Base-by-base conservation (phyloP, 345 rosid species). In the Aquilaria yunnanensis region DNA sequence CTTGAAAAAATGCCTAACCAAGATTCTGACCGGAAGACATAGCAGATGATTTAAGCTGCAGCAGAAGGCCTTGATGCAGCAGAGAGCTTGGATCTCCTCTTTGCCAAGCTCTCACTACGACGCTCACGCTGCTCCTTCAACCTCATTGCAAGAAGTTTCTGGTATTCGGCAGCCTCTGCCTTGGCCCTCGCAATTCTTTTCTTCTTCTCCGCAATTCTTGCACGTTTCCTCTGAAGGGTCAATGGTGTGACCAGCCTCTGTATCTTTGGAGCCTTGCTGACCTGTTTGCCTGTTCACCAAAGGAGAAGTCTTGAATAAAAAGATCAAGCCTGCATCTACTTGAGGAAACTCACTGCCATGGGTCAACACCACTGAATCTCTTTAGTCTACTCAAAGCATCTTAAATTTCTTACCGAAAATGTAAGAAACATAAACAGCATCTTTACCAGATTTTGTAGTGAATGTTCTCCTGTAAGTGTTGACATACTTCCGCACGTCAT, bases 381-480 rank as follows among this genome's bases (percentile, higher is more conserved):
- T 23, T 23, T 23, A 23, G 23, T 23, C 43, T 47, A 11, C 16
- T 45, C 63, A 16, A 12, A 46, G 62, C 30, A 10, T 6, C 32
- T 46, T 46, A 7, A 2, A 59, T 29, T 51, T 46, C 65, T 46
- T n/a, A 30, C 5, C 3, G 47, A 13, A 4, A 55, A 55, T 14
- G 9, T 49, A 37, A 2, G 30, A 33, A 47, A 14, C 14, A 37
- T 1, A 30, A 49, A 46, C 30, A 46, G 50, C 43, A 51, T 10
- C 23, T 32, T 43, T 76, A 83, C 89, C 84, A 50, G 75, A 29
- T 79, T 89, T 89, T 59, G 82, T 81, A 2, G 90, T 84, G 80
- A 89, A 89, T 5, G 82, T 74, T 66, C 96, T 78, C 46, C 87
- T 82, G 81, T 89, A 89, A 23, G 92, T 88, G 82, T 89, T 89